Base-by-base conservation (phyloP, 2,329 filamentous ascomycete genomes). In the Sordariomycetes sp. region DNA sequence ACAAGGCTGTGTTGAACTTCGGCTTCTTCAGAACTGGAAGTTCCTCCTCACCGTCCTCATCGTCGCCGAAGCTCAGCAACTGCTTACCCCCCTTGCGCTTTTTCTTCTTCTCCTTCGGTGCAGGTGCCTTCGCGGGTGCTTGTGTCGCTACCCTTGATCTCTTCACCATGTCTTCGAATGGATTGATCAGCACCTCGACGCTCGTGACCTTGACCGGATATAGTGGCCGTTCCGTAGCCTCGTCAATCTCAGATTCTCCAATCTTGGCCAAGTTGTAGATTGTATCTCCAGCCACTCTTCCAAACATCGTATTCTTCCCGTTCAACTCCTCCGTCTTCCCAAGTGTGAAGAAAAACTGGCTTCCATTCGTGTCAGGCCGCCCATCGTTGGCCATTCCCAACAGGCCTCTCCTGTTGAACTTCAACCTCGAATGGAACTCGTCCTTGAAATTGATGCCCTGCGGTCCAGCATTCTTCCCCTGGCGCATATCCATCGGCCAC, bases 191-290 rank as follows among this genome's bases (percentile, higher is more conserved):
- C 15, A 93, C 76, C 55, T 92, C 84, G 19, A 83, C 65, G 15
- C 69, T 65, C 4, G 75, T 78, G 38, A 98, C 79, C 55, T 79
- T 87, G 23, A 86, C 75, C 0, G 90, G 82, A 55, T 94, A 98
- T 32, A 93, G 59, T 3, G 90, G 90, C 40, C 86, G 72, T 42
- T 96, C 90, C 6, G 75, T 79, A 12, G 79, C 81, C 35, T 86
- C 80, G 18, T 81, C 75, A 14, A 93, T 64, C 51, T 96, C 92
- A 1, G 75, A 76, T 53, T 96, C 88, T 15, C 83, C 87, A 69
- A 96, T 94, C 59, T 88, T 93, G 51, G 88, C 79, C 50, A 98
- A 58, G 55, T 95, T 96, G 63, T 93, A 98, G 36, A 98, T 92
- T 12, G 90, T 95, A 44, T 96, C 86, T 19, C 90, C 92, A 23